Evolutionary conservation across 2,329 filamentous ascomycete genomes (phyloP), one percentile per base, ranked within the genome.

Genomic region (Fusarium pseudograminearum): DNA sequence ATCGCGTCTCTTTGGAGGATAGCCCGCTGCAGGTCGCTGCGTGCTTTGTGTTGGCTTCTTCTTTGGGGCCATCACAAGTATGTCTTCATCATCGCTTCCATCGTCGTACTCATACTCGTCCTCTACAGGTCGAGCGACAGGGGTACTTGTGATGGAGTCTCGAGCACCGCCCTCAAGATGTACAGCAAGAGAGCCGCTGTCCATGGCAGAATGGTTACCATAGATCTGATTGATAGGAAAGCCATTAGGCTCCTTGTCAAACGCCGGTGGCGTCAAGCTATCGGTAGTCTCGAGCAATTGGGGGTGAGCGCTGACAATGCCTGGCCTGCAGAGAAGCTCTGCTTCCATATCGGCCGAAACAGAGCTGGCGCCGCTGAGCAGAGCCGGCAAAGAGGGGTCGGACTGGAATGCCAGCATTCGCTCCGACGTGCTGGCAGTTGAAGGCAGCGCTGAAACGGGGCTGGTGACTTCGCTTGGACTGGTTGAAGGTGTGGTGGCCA

Each of bases 281-380:
- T 88, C 86, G 4, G 83, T 83, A 2, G 85, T 84, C 54, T 86
- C 83, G 28, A 87, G 79, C 2, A 85, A 76, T 14, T 84, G 80
- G 3, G 81, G 77, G 20, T 80, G 80, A 5, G 64, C 71, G 50
- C 79, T 80, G 9, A 86, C 79, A 8, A 82, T 78, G 7, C 83
- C 84, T 12, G 85, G 86, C 24, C 79, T 81, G 56, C 84, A 79
- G 5, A 89, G 79, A 40, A 89, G 86, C 50, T 90, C 89, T 2
- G 84, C 86, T 66, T 91, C 89, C 24, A 85, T 80, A 69, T 90
- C 89, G 2, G 86, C 87, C 16, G 87, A 90, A 12, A 90, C 84
- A 4, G 89, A 91, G 73, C 88, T 90, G 11, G 88, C 87, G 14
- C 88, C 87, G 59, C 88, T 90, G 14, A 90, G 81, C 10, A 90